Percentiles rank a stretch among this genome's conserved stretches.
Conservation (phyloP, 2,329 filamentous ascomycete species). For the Colletotrichum spaethianum region DNA sequence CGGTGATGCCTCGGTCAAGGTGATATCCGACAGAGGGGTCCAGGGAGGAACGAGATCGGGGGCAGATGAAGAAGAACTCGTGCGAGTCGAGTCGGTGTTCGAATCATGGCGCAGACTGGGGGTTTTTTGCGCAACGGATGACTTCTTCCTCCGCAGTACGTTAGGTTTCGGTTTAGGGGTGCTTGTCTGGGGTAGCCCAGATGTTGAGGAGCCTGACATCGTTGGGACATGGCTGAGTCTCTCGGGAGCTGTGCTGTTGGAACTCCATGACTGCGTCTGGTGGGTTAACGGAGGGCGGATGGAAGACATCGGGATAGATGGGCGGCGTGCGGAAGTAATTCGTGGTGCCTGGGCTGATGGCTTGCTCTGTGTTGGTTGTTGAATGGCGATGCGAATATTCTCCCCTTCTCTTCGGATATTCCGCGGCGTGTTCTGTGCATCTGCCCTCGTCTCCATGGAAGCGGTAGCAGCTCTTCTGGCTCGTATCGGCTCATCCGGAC, state of each 20-base stretch:
- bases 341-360: slow-evolving; percentile 55
- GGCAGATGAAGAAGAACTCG: slow-evolving; percentile 59
- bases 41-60: slow-evolving; percentile 54
- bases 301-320: slow-evolving; percentile 45
- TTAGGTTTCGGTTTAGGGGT: slow-evolving; percentile 55
- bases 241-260: slow-evolving; percentile 51
- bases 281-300: slow-evolving; percentile 56
- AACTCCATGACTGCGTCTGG: slow-evolving; percentile 60
- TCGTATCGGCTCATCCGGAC: slow-evolving; percentile 55
- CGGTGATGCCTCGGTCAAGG: slow-evolving; percentile 58
- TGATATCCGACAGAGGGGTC: slow-evolving; percentile 54
- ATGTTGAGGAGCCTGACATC: slow-evolving; percentile 52
- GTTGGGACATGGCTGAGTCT: slow-evolving; percentile 51
- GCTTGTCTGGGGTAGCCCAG: slow-evolving; percentile 52
- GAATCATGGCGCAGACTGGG: slow-evolving; percentile 52
- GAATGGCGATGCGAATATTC: slow-evolving; percentile 23
- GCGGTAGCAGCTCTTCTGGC: slow-evolving; percentile 45
- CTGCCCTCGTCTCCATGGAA: slow-evolving; percentile 26
- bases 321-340: slow-evolving; percentile 48
- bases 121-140: slow-evolving; percentile 59
- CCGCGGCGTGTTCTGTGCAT: slow-evolving; percentile 24
- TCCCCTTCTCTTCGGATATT: slow-evolving; percentile 37
- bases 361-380: slow-evolving; percentile 43
- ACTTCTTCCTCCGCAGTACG: slow-evolving; percentile 65
- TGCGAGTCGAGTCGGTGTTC: slow-evolving; percentile 53